Conservation (phyloP, 1,139 yeast species). For the Hansenula sp. region DNA sequence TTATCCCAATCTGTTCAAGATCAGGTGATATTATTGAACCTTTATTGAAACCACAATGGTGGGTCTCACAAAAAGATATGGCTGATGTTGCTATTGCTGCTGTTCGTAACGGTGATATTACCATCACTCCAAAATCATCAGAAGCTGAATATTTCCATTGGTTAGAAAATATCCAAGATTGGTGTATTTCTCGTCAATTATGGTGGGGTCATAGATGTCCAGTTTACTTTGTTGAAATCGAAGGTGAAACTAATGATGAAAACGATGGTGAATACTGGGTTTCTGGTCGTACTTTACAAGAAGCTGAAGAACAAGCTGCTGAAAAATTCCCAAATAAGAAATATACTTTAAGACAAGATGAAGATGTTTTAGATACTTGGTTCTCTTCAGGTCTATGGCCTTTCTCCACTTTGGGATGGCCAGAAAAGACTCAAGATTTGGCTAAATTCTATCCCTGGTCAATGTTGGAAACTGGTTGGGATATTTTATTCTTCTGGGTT, state of each 20-base stretch:
- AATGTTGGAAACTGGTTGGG: slow-evolving; percentile 98
- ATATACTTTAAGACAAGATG: slow-evolving; percentile 87
- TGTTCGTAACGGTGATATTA: slow-evolving; percentile 76
- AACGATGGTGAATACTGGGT: slow-evolving; percentile 81
- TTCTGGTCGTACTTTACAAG: slow-evolving; percentile 78
- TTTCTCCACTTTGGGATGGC: slow-evolving; percentile 96
- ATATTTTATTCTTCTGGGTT: slow-evolving; percentile 98
- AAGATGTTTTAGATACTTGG: slow-evolving; percentile 98
- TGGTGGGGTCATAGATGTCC: slow-evolving; percentile 99
- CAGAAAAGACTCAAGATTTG: slow-evolving; percentile 71
- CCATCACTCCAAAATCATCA: slow-evolving; percentile 82
- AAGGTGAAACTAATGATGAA: slow-evolving; percentile 50
- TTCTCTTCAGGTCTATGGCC: slow-evolving; percentile 99
- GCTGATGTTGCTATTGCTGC: slow-evolving; percentile 86
- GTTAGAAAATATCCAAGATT: slow-evolving; percentile 95
- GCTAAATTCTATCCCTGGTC: slow-evolving; percentile 83
- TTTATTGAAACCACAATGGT: slow-evolving; percentile 97
- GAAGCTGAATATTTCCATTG: slow-evolving; percentile 94
- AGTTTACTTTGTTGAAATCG: slow-evolving; percentile 80
- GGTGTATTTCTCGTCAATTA: slow-evolving; percentile 98
- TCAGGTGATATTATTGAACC: slow-evolving; percentile 98
- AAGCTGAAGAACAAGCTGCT: slow-evolving; percentile 80
- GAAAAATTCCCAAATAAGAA: slow-evolving; percentile 65
- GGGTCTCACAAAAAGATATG: slow-evolving; percentile 91
- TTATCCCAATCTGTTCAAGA: slow-evolving; percentile 89